Percentiles rank a stretch among this genome's conserved stretches.
Evolutionary conservation across 352 stramenopile genomes (phyloP).

Genomic region (Globisporangium lucens): DNA sequence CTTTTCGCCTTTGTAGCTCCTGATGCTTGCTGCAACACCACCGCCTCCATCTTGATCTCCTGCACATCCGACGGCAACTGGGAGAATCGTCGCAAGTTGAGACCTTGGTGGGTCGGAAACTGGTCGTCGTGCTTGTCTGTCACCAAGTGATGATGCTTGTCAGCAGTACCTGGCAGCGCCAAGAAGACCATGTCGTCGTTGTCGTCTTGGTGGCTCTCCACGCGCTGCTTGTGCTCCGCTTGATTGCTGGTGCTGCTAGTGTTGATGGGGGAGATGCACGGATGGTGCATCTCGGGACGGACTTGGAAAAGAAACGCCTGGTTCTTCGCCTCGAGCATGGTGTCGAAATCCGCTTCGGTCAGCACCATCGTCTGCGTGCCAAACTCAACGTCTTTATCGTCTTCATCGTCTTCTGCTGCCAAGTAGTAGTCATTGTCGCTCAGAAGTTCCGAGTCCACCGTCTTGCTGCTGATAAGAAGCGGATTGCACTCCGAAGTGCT

Average conservation of each 20-base stretch:
- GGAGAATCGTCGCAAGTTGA: slow-evolving; percentile 10
- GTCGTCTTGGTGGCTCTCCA: slow-evolving; percentile 3
- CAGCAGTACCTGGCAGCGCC: slow-evolving; percentile 23
- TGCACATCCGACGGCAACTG: slow-evolving; percentile 33
- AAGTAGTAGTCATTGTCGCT: not conserved
- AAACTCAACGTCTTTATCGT: slow-evolving; percentile 1
- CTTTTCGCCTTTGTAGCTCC: not conserved
- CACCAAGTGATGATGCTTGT: not conserved
- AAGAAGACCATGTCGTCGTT: slow-evolving; percentile 30
- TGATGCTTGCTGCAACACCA: slow-evolving; percentile 15
- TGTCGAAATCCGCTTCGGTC: slow-evolving; percentile 17
- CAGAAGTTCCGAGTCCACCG: not conserved
- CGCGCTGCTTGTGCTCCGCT: not conserved
- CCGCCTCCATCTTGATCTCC: slow-evolving; percentile 36
- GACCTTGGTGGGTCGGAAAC: no score
- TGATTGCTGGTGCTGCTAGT: not conserved
- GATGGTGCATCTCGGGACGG: slow-evolving; percentile 1
- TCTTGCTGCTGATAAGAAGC: not conserved
- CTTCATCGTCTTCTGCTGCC: not conserved
- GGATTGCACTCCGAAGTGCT: slow-evolving; percentile 6
- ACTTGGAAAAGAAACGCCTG: slow-evolving; percentile 24
- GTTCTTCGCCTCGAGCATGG: slow-evolving; percentile 17
- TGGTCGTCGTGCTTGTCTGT: not conserved
- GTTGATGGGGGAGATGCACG: not conserved
- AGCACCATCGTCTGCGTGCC: slow-evolving; percentile 1